Conservation (phyloP, 495 filamentous ascomycete species). For the Aspergillus kassunensis region DNA sequence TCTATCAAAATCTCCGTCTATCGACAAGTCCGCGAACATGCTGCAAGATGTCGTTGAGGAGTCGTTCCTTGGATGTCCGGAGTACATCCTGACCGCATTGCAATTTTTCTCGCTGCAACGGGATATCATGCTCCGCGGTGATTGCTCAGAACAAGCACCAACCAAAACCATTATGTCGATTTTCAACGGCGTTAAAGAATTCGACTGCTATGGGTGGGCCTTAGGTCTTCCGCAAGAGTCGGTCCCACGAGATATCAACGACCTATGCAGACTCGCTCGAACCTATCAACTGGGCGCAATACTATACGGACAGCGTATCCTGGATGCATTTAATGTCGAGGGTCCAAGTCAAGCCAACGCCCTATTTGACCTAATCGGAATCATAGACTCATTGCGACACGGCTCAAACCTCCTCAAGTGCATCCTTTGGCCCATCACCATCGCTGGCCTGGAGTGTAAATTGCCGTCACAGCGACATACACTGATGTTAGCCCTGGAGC, state of each 20-base stretch:
- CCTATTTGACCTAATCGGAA: constrained; percentile 37
- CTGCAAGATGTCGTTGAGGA: constrained; percentile 29
- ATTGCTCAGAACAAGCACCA: constrained; percentile 7
- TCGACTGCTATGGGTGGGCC: constrained; percentile 36
- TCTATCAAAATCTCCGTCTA: constrained; percentile 21
- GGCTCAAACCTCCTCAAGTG: constrained; percentile 50
- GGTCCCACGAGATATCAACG: constrained; percentile 19
- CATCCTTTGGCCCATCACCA: constrained; percentile 55
- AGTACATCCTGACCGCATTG: constrained; percentile 32
- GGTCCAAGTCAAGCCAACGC: constrained; percentile 22
- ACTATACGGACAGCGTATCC: constrained; percentile 32
- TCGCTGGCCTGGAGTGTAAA: constrained; percentile 49
- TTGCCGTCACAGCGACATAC: constrained; percentile 25
- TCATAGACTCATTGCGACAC: constrained; percentile 42
- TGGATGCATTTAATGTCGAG: constrained; percentile 22
- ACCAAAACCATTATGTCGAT: constrained; percentile 16
- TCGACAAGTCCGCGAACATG: constrained; percentile 10
- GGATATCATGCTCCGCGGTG: constrained; percentile 22
- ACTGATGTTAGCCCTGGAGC: constrained; percentile 26
- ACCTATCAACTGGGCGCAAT: constrained; percentile 30
- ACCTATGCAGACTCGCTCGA: constrained; percentile 23
- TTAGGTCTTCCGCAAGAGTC: constrained; percentile 29
- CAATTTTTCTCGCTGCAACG: constrained; percentile 30
- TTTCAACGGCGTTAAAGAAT: constrained; percentile 22
- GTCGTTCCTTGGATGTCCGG: constrained; percentile 42